Evolutionary conservation across 225 moss, liverwort and hornwort species (phyloP).

Genomic region (Polytrichum commune): DNA sequence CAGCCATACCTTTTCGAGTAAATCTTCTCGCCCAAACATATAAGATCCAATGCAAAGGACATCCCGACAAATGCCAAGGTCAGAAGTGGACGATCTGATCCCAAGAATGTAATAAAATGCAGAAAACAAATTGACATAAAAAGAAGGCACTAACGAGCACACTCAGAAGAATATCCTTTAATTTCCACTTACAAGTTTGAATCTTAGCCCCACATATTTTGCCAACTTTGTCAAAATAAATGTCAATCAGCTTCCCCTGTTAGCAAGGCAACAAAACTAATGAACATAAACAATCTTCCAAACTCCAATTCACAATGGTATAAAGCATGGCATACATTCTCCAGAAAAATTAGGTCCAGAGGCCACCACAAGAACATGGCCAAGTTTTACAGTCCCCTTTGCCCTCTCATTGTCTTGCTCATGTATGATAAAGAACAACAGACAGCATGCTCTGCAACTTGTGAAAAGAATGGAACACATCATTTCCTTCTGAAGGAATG

Average conservation of each 20-base stretch:
- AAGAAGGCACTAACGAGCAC: not conserved
- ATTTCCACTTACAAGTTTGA: constrained; percentile 69
- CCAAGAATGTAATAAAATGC: not conserved
- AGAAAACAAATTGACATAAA: too few relatives aligned
- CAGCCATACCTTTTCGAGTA: constrained; percentile 80
- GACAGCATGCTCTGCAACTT: too few relatives aligned
- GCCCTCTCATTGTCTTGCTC: too few relatives aligned
- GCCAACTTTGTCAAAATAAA: constrained; percentile 74
- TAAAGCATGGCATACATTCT: too few relatives aligned
- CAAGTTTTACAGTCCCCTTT: too few relatives aligned
- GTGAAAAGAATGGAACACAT: too few relatives aligned
- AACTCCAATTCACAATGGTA: not conserved
- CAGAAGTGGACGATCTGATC: constrained; percentile 20
- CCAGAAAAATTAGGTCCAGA: too few relatives aligned
- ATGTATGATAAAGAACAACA: too few relatives aligned
- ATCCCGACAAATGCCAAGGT: constrained; percentile 19
- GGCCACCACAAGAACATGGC: too few relatives aligned
- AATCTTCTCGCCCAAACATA: constrained; percentile 46
- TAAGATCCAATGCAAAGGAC: constrained; percentile 16
- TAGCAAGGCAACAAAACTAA: not conserved
- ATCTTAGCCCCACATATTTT: constrained; percentile 85
- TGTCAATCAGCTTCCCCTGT: constrained; percentile 89
- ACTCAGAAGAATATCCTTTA: not conserved
- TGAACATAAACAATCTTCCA: not conserved
- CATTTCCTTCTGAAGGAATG: too few relatives aligned